Evolutionary conservation across 1,139 yeast species (phyloP).

Genomic region (Taphrina deformans): DNA sequence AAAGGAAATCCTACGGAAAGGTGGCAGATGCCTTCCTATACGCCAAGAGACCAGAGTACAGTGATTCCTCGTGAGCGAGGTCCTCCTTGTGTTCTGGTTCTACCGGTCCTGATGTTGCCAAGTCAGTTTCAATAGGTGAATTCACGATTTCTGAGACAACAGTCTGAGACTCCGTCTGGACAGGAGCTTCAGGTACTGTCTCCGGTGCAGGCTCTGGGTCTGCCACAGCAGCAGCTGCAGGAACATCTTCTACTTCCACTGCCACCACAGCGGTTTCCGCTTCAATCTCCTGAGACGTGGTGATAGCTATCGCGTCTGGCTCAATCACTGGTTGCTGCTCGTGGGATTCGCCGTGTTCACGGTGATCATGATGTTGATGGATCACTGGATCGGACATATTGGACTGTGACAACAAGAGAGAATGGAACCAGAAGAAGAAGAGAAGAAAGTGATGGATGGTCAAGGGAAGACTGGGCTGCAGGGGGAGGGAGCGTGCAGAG

Average conservation of each 20-base stretch:
- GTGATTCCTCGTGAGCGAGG: neutral
- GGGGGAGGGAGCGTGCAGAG: neutral
- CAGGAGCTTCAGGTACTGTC: neutral
- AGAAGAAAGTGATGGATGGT: neutral
- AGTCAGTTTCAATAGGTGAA: neutral
- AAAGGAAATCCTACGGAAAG: conserved; percentile 15
- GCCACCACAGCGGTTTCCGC: neutral
- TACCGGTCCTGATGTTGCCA: neutral
- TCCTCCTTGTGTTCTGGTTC: neutral
- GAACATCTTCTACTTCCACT: neutral
- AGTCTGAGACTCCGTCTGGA: neutral
- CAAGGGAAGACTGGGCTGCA: neutral
- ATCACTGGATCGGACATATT: neutral
- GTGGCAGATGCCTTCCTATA: conserved; percentile 26
- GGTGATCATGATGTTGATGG: neutral
- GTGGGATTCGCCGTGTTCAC: neutral
- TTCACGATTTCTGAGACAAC: neutral
- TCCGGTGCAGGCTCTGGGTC: neutral
- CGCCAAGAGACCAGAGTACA: conserved; percentile 7
- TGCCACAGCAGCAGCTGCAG: neutral
- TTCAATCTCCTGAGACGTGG: neutral
- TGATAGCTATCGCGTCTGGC: neutral
- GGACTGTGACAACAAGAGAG: too few species aligned
- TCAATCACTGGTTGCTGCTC: neutral
- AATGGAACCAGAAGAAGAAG: neutral